Conservation (phyloP, 306 rosid species). For the Dalbergia cultrata region DNA sequence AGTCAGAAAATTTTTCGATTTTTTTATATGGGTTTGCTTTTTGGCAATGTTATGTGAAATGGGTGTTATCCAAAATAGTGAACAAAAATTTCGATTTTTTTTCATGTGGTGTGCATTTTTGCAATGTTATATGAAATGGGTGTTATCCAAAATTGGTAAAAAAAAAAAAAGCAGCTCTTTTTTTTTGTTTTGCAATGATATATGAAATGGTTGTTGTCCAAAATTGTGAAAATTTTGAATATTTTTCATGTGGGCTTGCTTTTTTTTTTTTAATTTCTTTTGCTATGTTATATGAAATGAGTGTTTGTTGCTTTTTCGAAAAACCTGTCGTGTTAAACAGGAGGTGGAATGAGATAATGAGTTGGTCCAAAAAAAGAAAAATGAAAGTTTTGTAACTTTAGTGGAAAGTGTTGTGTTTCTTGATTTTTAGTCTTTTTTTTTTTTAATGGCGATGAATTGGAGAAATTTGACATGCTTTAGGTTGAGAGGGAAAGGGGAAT, state of each 20-base stretch:
- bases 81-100: background rate
- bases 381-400: background rate
- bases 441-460: constrained; percentile 25
- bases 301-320: constrained; percentile 14
- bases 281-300: constrained; percentile 15
- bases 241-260: constrained; percentile 3
- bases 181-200: background rate
- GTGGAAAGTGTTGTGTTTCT: constrained; percentile 28
- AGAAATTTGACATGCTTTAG: constrained; percentile 55
- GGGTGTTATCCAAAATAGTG: background rate
- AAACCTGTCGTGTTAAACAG: constrained; percentile 7
- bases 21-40: background rate
- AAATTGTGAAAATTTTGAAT: background rate
- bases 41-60: background rate
- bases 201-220: background rate
- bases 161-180: background rate
- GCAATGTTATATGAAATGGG: background rate
- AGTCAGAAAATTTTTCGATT: background rate
- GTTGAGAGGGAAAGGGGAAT: constrained; percentile 97
- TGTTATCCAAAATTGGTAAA: background rate
- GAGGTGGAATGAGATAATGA: constrained; percentile 16
- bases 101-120: background rate
- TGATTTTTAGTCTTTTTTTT: background rate
- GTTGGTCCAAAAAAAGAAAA: constrained; percentile 1
- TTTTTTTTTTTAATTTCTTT: background rate